Conservation (phyloP, 75 land plant genomes). For the Chamaecyparis obtusa region DNA sequence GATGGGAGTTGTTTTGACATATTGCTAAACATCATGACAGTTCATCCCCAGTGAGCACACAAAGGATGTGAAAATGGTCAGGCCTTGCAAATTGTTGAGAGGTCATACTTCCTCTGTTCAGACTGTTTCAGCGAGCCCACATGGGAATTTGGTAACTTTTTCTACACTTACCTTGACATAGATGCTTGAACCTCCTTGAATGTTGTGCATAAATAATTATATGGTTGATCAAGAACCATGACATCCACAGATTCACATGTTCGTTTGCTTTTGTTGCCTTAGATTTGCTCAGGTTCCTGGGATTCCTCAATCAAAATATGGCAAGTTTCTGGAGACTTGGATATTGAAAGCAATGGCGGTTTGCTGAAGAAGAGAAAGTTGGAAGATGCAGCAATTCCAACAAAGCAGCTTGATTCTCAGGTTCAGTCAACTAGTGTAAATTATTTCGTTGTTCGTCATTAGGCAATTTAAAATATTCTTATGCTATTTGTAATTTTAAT, state of each 20-base stretch:
- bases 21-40: constrained; percentile 18
- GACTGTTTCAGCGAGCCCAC: constrained; percentile 57
- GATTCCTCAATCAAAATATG: constrained; percentile 81
- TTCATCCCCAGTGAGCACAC: constrained; percentile 28
- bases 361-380: constrained; percentile 64
- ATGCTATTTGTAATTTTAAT: neutral
- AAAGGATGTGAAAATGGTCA: constrained; percentile 25
- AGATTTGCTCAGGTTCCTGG: constrained; percentile 98
- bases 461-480: neutral
- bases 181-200: neutral
- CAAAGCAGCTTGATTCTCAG: constrained; percentile 14
- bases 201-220: neutral
- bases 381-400: constrained; percentile 12
- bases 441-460: neutral
- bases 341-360: constrained; percentile 37
- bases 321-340: constrained; percentile 42
- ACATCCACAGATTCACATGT: neutral
- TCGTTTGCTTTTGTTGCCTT: neutral
- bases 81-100: constrained; percentile 50
- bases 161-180: neutral
- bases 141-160: constrained; percentile 53
- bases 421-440: neutral
- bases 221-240: neutral
- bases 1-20: constrained; percentile 6
- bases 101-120: constrained; percentile 80